Conservation (phyloP, 2,329 filamentous ascomycete species). For the Colletotrichum musicola region DNA sequence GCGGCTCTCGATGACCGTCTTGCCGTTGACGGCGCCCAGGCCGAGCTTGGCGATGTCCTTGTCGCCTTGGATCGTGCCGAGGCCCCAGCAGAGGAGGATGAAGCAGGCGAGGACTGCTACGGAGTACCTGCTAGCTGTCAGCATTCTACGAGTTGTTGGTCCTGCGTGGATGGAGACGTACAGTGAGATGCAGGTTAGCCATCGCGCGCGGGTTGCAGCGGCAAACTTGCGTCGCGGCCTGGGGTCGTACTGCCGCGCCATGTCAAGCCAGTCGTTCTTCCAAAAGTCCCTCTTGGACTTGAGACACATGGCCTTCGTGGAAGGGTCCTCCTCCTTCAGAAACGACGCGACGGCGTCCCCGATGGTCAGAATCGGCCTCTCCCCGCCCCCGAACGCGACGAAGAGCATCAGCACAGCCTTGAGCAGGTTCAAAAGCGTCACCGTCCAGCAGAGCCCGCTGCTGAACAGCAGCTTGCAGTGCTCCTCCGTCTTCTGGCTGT, state of each 20-base stretch:
- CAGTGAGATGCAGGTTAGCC: background rate
- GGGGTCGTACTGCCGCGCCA: background rate
- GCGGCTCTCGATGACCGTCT: background rate
- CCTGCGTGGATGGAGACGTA: background rate
- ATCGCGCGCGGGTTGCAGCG: background rate
- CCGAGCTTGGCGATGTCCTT: background rate
- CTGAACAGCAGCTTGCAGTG: slow-evolving; percentile 12
- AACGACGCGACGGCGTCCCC: slow-evolving; percentile 19
- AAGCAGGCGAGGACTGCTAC: background rate
- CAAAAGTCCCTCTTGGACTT: background rate
- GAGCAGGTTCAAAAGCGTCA: background rate
- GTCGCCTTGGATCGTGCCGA: background rate
- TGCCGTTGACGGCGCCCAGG: background rate
- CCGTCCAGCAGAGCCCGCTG: background rate
- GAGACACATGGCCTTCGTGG: slow-evolving; percentile 1
- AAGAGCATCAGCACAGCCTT: slow-evolving; percentile 17
- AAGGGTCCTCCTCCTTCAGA: background rate
- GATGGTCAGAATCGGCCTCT: background rate
- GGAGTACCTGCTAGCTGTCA: background rate
- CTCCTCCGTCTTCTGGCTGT: background rate
- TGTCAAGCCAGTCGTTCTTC: background rate
- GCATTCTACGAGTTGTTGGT: background rate
- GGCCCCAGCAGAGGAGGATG: background rate
- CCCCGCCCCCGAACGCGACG: background rate
- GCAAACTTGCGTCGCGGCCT: background rate